Evolutionary conservation across 2,329 filamentous ascomycete genomes (phyloP).

Genomic region (Fusarium tanahbumbuense): DNA sequence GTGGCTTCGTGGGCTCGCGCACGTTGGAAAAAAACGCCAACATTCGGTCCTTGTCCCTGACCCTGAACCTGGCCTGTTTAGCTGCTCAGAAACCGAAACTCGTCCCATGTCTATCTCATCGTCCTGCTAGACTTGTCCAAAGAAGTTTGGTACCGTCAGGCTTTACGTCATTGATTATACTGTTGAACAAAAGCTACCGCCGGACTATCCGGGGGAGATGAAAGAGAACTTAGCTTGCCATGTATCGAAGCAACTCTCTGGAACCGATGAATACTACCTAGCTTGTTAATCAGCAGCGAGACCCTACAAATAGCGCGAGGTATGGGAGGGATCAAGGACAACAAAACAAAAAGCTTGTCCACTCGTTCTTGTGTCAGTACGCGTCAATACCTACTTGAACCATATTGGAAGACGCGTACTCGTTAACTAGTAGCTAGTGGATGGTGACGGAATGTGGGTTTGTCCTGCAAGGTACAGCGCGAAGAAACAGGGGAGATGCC

Average conservation of each 20-base stretch:
- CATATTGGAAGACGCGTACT: constrained; percentile 23
- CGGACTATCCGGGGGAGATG: constrained; percentile 28
- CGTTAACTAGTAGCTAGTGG: constrained; percentile 5
- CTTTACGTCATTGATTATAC: constrained; percentile 40
- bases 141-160: constrained; percentile 2
- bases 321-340: neutral
- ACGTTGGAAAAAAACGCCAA: constrained; percentile 25
- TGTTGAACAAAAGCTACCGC: constrained; percentile 25
- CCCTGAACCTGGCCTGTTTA: constrained; percentile 16
- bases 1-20: constrained; percentile 25
- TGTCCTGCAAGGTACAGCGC: constrained; percentile 36
- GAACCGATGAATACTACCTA: neutral
- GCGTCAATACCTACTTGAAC: constrained; percentile 10
- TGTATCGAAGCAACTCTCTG: neutral
- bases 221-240: neutral
- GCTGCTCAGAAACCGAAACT: constrained; percentile 27
- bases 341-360: constrained; percentile 20
- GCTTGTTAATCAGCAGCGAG: neutral
- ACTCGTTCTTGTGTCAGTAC: constrained; percentile 10
- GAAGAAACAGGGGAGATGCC: constrained; percentile 22
- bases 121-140: constrained; percentile 22
- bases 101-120: constrained; percentile 36
- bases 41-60: constrained; percentile 31
- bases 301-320: neutral
- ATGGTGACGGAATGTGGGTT: constrained; percentile 37